Conservation (phyloP, 2,329 filamentous ascomycete species). For the Neofusicoccum umdonicola region DNA sequence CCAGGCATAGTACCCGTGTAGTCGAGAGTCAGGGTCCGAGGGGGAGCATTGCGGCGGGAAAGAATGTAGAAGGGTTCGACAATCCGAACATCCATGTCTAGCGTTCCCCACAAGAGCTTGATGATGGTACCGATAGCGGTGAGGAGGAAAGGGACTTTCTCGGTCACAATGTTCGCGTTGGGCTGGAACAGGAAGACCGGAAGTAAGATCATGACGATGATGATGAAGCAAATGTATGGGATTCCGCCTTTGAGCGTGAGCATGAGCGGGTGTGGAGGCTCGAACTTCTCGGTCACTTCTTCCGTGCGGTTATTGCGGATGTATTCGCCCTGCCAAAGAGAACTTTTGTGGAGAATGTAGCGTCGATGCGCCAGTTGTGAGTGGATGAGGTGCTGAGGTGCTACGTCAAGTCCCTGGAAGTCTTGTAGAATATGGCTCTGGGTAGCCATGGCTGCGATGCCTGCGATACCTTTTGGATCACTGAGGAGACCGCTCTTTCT, state of each 20-base stretch:
- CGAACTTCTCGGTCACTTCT: slow-evolving; percentile 46
- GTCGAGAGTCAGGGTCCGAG: slow-evolving; percentile 66
- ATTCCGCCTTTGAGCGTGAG: slow-evolving; percentile 60
- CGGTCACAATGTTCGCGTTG: slow-evolving; percentile 53
- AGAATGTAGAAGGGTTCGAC: slow-evolving; percentile 74
- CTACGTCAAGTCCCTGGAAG: slow-evolving; percentile 69
- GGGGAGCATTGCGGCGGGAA: slow-evolving; percentile 62
- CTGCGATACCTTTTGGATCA: slow-evolving; percentile 71
- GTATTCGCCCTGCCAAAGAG: slow-evolving; percentile 63
- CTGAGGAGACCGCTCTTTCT: slow-evolving; percentile 65
- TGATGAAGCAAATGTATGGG: slow-evolving; percentile 59
- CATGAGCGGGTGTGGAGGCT: slow-evolving; percentile 65
- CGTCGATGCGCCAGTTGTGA: slow-evolving; percentile 63
- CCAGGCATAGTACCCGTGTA: slow-evolving; percentile 71
- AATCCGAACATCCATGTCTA: slow-evolving; percentile 69
- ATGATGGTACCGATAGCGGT: slow-evolving; percentile 65
- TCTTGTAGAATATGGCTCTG: slow-evolving; percentile 71
- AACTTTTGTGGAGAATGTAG: slow-evolving; percentile 69
- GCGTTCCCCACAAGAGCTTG: slow-evolving; percentile 66
- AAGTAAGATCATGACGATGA: slow-evolving; percentile 57
- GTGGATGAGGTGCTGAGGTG: slow-evolving; percentile 65
- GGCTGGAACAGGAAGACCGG: slow-evolving; percentile 62
- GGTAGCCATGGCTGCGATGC: slow-evolving; percentile 72
- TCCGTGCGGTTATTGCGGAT: slow-evolving; percentile 48
- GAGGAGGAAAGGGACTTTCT: slow-evolving; percentile 63